Evolutionary conservation across 805 yeast genomes (phyloP), one percentile per base, ranked within the genome.

Genomic region (Candida sakaeoensis): DNA sequence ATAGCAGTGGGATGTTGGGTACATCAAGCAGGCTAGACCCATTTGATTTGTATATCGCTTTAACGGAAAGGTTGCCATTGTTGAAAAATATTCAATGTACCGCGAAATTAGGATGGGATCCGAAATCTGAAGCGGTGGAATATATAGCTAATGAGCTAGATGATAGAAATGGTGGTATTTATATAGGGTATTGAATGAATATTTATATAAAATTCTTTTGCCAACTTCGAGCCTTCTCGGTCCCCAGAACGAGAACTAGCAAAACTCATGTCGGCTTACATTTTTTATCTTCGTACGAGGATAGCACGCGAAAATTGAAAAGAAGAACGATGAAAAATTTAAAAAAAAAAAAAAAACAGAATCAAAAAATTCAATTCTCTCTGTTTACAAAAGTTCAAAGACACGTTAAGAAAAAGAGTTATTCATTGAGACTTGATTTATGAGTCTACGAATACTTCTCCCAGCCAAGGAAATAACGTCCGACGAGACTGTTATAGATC

Each of bases 1-100:
- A 86, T 42, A 82, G 95, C 33, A 82, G 95, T 45, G 97, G 98
- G 1, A 78, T 82, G 64, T 61, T 85, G 43, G 97, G 97, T 2
- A 86, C 90, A 42, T 75, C 88, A 2, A 76, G 82, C 17, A 87
- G 87, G 53, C 64, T 93, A 24, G 87, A 86, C 51, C 96, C 98
- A 0, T 84, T 87, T 50, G 97, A 91, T 58, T 66, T 93, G 42
- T 85, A 93, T 0, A 73, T 89, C 34, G 96, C 97, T 0, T 63
- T 90, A 15, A 72, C 78, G 54, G 96, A 90, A 44, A 66, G 95
- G 50, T 60, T 93, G 13, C 95, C 95, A 0, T 48, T 66, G 28
- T 66, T 93, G 54, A 71, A 72, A 45, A 74, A 74, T 36, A 67
- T 93, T 2, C 68, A 82, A 31, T 72, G 89, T 31, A 82, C 93